Evolutionary conservation across 371 early-diverging fungal species (phyloP), one percentile per base, ranked within the genome.

Genomic region (Nosema muscidifuracis): DNA sequence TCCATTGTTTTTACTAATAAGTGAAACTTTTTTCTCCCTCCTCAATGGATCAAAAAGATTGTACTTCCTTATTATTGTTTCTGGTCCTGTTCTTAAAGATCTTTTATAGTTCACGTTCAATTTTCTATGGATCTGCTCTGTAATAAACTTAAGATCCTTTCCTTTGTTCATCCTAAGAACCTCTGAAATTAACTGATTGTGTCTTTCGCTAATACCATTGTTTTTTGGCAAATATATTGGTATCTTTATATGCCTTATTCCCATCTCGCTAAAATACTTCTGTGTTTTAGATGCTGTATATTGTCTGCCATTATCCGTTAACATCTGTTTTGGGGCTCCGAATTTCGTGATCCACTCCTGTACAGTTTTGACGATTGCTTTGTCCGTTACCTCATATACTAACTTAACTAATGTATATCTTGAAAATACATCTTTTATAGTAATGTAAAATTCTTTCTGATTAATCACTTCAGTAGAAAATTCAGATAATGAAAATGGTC

Each of bases 231-330:
- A 16, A 20, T 60, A 60, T 31, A 40, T 36, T n/a, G 60, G 60
- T 12, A 31, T 60, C 9, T 6, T 10, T 24, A 24, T 55, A 15
- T 67, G 33, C 3, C 2, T 67, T 22, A 57, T 67, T 56, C 47
- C 30, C 10, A 20, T 38, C 1, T 38, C 18, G 10, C 2, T 40
- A 12, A 43, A 57, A 30, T 26, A 67, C 18, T 57, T 43, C 10
- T 51, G 10, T 18, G 51, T 6, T 44, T 50, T 36, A 20, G 33
- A 24, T n/a, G 33, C 66, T 20, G 22, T 15, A 43, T 34, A 72
- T 55, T 72, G 63, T 56, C 36, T 63, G 2, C 65, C 73, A 33
- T 63, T 72, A 64, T 72, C 65, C 9, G 65, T 38, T n/a, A 65
- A 53, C 2, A 72, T 16, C 1, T 50, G 16, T 36, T 50, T 34